Percentiles rank a stretch among this genome's conserved stretches.
Conservation (phyloP, 2,329 filamentous ascomycete species). For the Ophiostoma perfectum region DNA sequence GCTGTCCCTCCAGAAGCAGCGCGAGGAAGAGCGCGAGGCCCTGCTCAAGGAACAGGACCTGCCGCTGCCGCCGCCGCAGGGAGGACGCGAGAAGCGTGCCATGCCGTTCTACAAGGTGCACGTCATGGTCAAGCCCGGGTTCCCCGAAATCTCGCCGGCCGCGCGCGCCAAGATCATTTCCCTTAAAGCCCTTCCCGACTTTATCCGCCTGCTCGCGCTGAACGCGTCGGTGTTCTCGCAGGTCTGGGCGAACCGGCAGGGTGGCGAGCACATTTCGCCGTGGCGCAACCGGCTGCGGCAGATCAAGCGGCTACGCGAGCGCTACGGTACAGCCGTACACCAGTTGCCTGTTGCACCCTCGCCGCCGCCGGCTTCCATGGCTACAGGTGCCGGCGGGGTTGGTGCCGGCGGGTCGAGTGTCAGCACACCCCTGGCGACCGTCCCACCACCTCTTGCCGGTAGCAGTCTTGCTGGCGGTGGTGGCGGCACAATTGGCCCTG, state of each 20-base stretch:
- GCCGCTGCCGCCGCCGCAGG: constrained; percentile 9
- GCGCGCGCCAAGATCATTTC: constrained; percentile 86
- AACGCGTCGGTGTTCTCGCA: constrained; percentile 90
- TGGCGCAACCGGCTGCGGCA: constrained; percentile 84
- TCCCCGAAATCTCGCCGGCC: constrained; percentile 86
- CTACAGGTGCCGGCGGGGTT: constrained; percentile 15
- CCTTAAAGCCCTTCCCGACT: constrained; percentile 71
- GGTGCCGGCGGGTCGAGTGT: constrained; percentile 8
- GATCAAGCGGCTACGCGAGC: constrained; percentile 75
- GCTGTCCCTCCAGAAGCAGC: constrained; percentile 30
- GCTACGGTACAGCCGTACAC: constrained; percentile 43
- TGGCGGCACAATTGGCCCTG: background rate
- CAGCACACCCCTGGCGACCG: background rate
- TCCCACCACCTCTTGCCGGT: background rate
- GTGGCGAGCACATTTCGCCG: constrained; percentile 77
- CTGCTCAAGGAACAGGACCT: background rate
- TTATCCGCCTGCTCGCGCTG: constrained; percentile 81
- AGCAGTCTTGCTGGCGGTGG: background rate
- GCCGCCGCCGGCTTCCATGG: constrained; percentile 33
- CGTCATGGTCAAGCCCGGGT: constrained; percentile 79
- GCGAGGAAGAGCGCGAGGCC: constrained; percentile 25
- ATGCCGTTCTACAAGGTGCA: constrained; percentile 77
- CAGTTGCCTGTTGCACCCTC: constrained; percentile 28
- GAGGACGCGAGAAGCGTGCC: constrained; percentile 13
- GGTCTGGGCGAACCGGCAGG: constrained; percentile 76